A percentile compares a stretch with the other conserved stretches of the same genome.
Conservation (phyloP, 2,329 filamentous ascomycete genomes). For the Aspergillus melleus region DNA sequence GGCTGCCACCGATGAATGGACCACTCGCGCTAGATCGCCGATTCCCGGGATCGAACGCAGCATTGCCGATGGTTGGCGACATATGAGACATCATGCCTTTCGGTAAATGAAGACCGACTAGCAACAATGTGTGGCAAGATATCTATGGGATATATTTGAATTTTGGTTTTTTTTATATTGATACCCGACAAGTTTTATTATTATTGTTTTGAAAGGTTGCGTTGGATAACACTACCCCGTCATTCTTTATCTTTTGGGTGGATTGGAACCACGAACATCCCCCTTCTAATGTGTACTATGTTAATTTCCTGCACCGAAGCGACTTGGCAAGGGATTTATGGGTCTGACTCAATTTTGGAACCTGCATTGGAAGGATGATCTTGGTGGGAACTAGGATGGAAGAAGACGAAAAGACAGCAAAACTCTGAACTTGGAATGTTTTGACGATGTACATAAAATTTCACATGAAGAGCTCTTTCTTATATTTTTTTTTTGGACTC, state of each 20-base stretch:
- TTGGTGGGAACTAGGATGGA: neutral
- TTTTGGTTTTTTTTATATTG: slow-evolving; percentile 14
- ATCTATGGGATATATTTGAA: neutral
- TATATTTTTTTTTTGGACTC: neutral
- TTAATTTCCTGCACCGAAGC: neutral
- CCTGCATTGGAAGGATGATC: neutral
- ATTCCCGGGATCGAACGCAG: slow-evolving; percentile 32
- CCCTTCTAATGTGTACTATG: neutral
- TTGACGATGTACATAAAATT: slow-evolving; percentile 1
- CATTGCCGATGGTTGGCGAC: slow-evolving; percentile 35
- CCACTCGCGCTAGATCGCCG: slow-evolving; percentile 28
- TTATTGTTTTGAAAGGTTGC: neutral
- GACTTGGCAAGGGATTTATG: neutral
- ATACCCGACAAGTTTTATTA: slow-evolving; percentile 11
- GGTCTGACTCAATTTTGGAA: neutral
- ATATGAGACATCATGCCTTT: slow-evolving; percentile 37
- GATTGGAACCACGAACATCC: neutral
- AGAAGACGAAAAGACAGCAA: neutral
- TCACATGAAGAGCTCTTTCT: neutral
- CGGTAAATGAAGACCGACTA: slow-evolving; percentile 16
- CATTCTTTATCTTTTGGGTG: neutral
- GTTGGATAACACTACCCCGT: neutral
- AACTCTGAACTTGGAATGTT: neutral
- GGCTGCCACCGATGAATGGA: slow-evolving; percentile 34
- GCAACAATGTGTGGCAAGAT: neutral